Evolutionary conservation across 2,329 filamentous ascomycete species (phyloP).

Genomic region (Chaetomiaceae sp.): DNA sequence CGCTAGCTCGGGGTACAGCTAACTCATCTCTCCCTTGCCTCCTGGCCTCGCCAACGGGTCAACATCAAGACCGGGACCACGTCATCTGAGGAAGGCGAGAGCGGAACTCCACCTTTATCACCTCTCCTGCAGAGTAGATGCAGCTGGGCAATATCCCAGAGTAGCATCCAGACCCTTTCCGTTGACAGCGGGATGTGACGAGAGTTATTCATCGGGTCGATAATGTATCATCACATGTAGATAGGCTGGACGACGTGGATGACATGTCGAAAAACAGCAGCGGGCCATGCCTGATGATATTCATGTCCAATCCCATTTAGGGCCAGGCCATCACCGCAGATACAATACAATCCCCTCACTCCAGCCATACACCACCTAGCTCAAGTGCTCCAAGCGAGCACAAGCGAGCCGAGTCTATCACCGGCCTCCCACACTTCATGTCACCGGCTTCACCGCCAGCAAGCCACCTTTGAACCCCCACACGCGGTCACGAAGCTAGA

Average conservation of each 20-base stretch:
- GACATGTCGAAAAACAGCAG: too few relatives aligned
- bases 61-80: neutral
- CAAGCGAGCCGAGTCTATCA: neutral
- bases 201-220: too few relatives aligned
- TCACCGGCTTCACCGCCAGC: neutral
- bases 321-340: neutral
- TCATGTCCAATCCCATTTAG: neutral
- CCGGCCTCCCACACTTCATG: neutral
- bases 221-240: too few relatives aligned
- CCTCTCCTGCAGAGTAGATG: neutral
- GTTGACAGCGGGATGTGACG: too few relatives aligned
- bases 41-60: neutral
- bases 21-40: neutral
- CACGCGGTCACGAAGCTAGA: neutral
- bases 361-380: slow-evolving; percentile 2
- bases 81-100: neutral
- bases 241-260: too few relatives aligned
- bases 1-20: too few relatives aligned
- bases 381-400: neutral
- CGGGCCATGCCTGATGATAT: neutral
- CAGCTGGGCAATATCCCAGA: neutral
- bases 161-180: too few relatives aligned
- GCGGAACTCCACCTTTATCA: neutral
- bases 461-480: neutral
- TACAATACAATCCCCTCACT: too few relatives aligned